Evolutionary conservation across 2,329 filamentous ascomycete genomes (phyloP).

Genomic region (Fonsecaea erecta): DNA sequence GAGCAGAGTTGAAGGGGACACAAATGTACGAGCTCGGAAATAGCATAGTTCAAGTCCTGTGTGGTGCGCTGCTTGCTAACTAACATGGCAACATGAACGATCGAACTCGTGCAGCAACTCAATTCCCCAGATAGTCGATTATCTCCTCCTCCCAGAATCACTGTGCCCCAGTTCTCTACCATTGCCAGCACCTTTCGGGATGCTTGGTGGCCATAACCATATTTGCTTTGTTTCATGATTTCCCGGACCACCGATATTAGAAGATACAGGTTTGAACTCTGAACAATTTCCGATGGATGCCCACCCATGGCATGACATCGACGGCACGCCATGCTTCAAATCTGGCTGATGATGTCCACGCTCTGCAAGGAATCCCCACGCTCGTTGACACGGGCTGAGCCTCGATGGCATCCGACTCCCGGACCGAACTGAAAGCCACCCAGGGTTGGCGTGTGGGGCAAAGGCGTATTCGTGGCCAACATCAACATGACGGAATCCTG

Average conservation of each 20-base stretch:
- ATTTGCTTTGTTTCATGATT: neutral
- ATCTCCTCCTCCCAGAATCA: neutral
- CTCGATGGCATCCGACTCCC: neutral
- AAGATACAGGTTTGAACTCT: neutral
- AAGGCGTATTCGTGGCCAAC: constrained; percentile 32
- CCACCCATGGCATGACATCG: neutral
- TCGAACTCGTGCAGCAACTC: neutral
- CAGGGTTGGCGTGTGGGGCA: constrained; percentile 25
- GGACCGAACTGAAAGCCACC: neutral
- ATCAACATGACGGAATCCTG: constrained; percentile 34
- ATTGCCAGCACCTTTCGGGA: neutral
- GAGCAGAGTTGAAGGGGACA: neutral
- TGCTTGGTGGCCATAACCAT: neutral
- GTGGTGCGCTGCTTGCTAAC: neutral
- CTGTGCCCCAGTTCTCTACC: neutral
- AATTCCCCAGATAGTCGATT: neutral
- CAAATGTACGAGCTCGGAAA: neutral
- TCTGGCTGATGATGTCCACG: constrained; percentile 12
- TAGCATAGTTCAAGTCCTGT: neutral
- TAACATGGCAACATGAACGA: neutral
- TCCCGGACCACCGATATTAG: neutral
- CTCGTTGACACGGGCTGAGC: neutral
- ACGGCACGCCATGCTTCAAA: neutral
- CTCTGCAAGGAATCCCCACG: neutral
- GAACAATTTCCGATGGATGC: neutral